phyloP scores from a whole-genome alignment of 1,139 yeast species.

The Hyphopichia khmerensis region DNA sequence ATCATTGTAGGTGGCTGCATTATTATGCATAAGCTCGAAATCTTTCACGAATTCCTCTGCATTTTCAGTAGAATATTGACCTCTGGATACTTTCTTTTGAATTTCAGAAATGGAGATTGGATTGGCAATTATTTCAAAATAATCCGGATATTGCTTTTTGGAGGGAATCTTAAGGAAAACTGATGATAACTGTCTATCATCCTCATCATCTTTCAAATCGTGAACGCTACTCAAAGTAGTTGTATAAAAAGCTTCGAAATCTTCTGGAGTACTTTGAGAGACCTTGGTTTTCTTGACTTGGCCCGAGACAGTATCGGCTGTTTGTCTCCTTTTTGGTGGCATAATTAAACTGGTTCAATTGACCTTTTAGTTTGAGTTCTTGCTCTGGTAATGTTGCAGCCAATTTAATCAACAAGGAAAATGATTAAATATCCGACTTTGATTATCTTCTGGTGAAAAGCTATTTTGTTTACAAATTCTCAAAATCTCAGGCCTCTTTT shows the following conservation, averaged over 20 bases:
- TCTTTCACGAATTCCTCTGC: slow-evolving; percentile 50
- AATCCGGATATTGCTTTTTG: slow-evolving; percentile 77
- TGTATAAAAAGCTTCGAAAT: slow-evolving; percentile 23
- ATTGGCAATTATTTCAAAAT: slow-evolving; percentile 60
- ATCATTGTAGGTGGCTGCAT: slow-evolving; percentile 64
- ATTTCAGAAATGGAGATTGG: slow-evolving; percentile 74
- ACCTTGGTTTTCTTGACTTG: slow-evolving; percentile 15
- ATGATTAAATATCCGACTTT: no score
- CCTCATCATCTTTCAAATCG: slow-evolving; percentile 30
- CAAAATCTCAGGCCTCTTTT: no score
- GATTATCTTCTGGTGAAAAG: no score
- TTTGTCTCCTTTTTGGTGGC: slow-evolving; percentile 27
- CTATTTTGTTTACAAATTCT: background rate
- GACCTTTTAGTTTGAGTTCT: no score
- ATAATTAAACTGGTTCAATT: no score
- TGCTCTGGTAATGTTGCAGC: no score
- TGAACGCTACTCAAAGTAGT: slow-evolving; percentile 25
- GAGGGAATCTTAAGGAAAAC: slow-evolving; percentile 72
- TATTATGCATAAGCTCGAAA: slow-evolving; percentile 54
- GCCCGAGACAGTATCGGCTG: slow-evolving; percentile 12
- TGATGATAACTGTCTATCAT: slow-evolving; percentile 37
- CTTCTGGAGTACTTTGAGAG: slow-evolving; percentile 17
- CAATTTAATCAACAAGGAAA: no score
- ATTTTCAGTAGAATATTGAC: slow-evolving; percentile 27
- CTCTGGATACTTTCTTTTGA: slow-evolving; percentile 40